These are phyloP conservation scores for Durusdinium trenchii DNA, from an alignment of 73 alveolate genomes.

Conservation along the genomic window DNA sequence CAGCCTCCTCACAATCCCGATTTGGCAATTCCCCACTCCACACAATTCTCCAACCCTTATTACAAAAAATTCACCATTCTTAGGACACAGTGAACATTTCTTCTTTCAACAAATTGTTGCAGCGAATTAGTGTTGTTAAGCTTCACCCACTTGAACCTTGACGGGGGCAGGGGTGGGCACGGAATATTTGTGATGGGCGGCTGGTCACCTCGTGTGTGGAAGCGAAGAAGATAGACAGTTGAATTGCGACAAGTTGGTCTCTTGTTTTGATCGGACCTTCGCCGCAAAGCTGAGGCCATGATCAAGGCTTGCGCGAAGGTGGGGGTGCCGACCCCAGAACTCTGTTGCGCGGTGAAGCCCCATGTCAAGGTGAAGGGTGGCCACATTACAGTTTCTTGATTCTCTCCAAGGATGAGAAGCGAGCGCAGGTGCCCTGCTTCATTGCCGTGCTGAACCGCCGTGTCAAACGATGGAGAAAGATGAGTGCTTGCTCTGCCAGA, in stretches of 20 bases:
- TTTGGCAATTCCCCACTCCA: not conserved
- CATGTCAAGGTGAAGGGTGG: not conserved
- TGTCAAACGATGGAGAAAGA: too few relatives aligned
- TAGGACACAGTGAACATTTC: too few relatives aligned
- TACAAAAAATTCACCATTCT: too few relatives aligned
- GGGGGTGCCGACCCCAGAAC: conserved; percentile 9
- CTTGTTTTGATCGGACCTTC: too few relatives aligned
- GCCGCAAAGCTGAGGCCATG: conserved; percentile 27
- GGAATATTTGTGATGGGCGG: not conserved
- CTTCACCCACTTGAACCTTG: too few relatives aligned
- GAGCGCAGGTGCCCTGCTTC: conserved; percentile 63
- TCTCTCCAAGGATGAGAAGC: conserved; percentile 44
- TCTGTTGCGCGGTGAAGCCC: not conserved
- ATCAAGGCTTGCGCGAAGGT: conserved; percentile 85
- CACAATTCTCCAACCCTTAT: too few relatives aligned
- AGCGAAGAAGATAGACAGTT: too few relatives aligned
- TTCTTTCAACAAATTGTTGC: too few relatives aligned
- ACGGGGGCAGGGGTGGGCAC: not conserved
- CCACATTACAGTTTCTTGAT: not conserved
- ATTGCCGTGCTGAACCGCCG: too few relatives aligned
- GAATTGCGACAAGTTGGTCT: too few relatives aligned
- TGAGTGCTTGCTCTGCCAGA: too few relatives aligned
- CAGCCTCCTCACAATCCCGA: not conserved
- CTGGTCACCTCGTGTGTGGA: not conserved
- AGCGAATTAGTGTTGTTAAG: too few relatives aligned